These are phyloP conservation scores for Lactarius akahatsu DNA, from an alignment of 768 basidiomycete genomes.

Conservation along the genomic window DNA sequence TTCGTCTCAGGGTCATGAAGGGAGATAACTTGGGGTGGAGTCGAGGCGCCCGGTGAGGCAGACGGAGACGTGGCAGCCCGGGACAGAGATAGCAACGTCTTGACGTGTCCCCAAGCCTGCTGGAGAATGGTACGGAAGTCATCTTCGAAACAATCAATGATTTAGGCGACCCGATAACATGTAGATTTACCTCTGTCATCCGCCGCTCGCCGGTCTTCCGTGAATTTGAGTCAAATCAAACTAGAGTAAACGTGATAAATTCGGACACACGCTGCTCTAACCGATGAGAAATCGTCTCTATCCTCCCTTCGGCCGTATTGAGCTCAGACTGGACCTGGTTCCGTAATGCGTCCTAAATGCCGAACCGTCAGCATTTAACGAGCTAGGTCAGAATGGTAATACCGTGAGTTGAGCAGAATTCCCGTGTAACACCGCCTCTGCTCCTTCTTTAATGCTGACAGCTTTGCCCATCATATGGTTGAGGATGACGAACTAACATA, in stretches of 20 bases:
- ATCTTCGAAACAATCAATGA: conserved; percentile 40
- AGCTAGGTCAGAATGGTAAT: background rate
- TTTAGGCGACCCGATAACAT: background rate
- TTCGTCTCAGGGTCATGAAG: conserved; percentile 42
- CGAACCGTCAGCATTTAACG: background rate
- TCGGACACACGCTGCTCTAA: conserved; percentile 24
- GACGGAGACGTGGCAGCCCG: conserved; percentile 39
- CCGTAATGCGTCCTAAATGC: conserved; percentile 21
- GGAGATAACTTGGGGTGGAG: conserved; percentile 41
- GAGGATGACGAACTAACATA: conserved; percentile 20
- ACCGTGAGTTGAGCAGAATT: conserved; percentile 24
- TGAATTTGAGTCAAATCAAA: background rate
- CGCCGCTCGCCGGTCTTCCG: conserved; percentile 24
- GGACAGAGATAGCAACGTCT: conserved; percentile 50
- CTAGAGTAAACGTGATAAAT: background rate
- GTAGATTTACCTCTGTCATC: conserved; percentile 28
- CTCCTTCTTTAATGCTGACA: conserved; percentile 29
- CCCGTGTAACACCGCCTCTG: conserved; percentile 24
- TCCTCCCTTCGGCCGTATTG: conserved; percentile 23
- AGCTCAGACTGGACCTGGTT: conserved; percentile 29
- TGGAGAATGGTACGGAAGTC: conserved; percentile 73
- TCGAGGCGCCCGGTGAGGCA: conserved; percentile 37
- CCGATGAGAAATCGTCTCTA: conserved; percentile 26
- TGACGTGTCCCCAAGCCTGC: conserved; percentile 59
- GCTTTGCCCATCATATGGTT: conserved; percentile 28